These are phyloP conservation scores for Salix dunnii DNA, from an alignment of 345 rosid species.

Conservation along the genomic window DNA sequence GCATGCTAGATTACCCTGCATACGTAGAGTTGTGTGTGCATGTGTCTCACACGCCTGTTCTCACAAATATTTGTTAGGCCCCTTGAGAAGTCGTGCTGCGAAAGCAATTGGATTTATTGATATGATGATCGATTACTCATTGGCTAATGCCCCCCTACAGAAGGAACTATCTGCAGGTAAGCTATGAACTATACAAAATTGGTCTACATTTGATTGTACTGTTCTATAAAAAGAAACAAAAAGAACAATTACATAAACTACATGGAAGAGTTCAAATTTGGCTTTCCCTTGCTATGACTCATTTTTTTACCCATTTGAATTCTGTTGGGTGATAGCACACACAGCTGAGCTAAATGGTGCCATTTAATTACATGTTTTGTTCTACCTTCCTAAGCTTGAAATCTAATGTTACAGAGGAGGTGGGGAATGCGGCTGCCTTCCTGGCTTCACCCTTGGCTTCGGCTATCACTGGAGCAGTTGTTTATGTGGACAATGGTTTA, in stretches of 20 bases:
- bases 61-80: conserved; percentile 36
- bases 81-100: conserved; percentile 65
- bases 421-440: conserved; percentile 86
- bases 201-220: neutral
- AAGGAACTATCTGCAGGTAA: conserved; percentile 82
- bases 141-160: conserved; percentile 76
- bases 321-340: neutral
- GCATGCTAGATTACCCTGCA: too few relatives aligned
- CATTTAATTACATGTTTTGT: neutral
- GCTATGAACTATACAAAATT: neutral
- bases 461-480: conserved; percentile 85
- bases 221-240: neutral
- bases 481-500: conserved; percentile 87
- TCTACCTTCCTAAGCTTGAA: neutral
- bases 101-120: conserved; percentile 74
- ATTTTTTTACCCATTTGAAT: neutral
- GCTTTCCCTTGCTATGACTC: neutral
- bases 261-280: neutral
- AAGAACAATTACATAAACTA: neutral
- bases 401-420: conserved; percentile 57
- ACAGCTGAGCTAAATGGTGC: neutral
- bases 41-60: neutral
- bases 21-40: too few relatives aligned
- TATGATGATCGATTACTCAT: conserved; percentile 77
- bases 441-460: conserved; percentile 84